Base-by-base conservation (phyloP, 805 yeast genomes). In the Yamadazyma kitorensis region DNA sequence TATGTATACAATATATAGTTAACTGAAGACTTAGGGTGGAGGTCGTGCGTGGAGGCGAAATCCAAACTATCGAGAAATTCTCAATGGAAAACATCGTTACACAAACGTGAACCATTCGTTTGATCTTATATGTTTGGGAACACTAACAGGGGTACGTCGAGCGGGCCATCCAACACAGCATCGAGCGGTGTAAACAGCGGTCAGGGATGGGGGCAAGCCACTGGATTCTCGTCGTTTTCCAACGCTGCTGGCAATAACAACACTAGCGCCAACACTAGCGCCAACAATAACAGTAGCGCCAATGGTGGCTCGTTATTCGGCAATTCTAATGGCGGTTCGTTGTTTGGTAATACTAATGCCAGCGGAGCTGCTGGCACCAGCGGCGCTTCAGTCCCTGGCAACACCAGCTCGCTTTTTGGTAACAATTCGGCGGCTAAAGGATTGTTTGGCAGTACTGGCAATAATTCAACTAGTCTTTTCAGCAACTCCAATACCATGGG, bases 401-500 rank as follows among this genome's bases (percentile, higher is more conserved):
- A 22, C 33, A 18, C 18, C 52, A 24, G 47, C 49, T 12, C 51
- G 55, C 4, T 41, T 55, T 51, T 54, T 41, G 61, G 57, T 13
- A 46, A 40, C 26, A 19, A 35, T 13, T 4, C 7, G 15, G 17
- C 29, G 5, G 8, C 40, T 14, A 37, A 33, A 13, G 45, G 43
- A 5, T 37, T 45, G 21, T 45, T 44, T 37, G 53, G 51, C 7
- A 45, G 33, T 35, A 20, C 47, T 4, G 18, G 19, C 38, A 17
- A 21, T 31, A 12, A 23, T 36, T 15, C 35, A 34, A 21, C 44
- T 48, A 15, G n/a, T 11, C 42, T 33, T 19, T 38, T 37, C 29
- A 40, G 37, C 15, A 30, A 21, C 27, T 17, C 31, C 15, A 34
- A 27, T 17, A 31, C 23, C 11, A 8, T 12, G 7, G 7, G 12